Evolutionary conservation across 2,329 filamentous ascomycete species (phyloP).

Genomic region (Fusarium paranaense): DNA sequence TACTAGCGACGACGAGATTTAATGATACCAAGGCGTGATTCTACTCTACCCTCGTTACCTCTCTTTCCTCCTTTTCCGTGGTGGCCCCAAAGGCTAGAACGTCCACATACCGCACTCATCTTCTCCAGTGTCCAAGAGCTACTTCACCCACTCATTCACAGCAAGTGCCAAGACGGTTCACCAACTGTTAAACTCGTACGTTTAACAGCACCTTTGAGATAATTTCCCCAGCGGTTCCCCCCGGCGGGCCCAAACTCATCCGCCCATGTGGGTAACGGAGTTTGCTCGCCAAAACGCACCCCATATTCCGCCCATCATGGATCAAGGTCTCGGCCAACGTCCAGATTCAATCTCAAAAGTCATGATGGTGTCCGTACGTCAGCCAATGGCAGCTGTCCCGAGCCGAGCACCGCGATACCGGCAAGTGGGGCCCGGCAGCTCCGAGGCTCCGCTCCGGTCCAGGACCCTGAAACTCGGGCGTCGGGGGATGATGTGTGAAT

Average conservation of each 20-base stretch:
- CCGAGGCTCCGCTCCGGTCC: constrained; percentile 18
- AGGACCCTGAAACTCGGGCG: constrained; percentile 25
- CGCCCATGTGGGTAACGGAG: not conserved
- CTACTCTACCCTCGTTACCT: not conserved
- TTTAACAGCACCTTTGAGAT: no score
- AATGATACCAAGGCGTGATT: not conserved
- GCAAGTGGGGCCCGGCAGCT: constrained; percentile 7
- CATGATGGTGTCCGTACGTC: not conserved
- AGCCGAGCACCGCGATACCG: constrained; percentile 23
- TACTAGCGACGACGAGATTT: constrained; percentile 23
- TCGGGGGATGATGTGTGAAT: constrained; percentile 3
- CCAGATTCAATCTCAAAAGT: not conserved
- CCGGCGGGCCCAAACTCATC: not conserved
- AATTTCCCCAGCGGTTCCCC: not conserved
- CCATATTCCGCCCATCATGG: not conserved
- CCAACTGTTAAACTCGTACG: not conserved
- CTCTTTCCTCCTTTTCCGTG: not conserved
- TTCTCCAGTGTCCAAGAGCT: not conserved
- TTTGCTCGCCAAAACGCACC: not conserved
- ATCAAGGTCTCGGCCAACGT: not conserved
- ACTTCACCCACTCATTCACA: not conserved
- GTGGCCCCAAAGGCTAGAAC: not conserved
- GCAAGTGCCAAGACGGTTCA: no score
- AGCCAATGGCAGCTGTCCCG: constrained; percentile 15
- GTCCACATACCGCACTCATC: not conserved